These are phyloP conservation scores for Cercospora sp. DNA, from an alignment of 2,329 filamentous ascomycete species.

Conservation along the genomic window DNA sequence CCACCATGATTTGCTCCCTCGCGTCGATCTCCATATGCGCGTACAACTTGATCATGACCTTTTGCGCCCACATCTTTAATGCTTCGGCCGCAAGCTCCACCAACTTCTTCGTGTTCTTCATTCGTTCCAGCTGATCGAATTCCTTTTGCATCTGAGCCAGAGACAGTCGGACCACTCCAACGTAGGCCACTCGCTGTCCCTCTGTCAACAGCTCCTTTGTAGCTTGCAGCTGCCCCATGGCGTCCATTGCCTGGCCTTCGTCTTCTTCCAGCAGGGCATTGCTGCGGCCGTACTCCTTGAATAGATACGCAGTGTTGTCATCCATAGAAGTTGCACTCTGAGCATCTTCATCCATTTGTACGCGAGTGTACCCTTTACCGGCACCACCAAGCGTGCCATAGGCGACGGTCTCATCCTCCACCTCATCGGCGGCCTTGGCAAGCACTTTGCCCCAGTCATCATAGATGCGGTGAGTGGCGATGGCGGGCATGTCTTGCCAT, in stretches of 20 bases:
- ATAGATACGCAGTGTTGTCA: slow-evolving; percentile 93
- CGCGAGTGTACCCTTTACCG: slow-evolving; percentile 90
- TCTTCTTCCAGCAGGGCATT: slow-evolving; percentile 61
- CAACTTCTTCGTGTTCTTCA: slow-evolving; percentile 70
- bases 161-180: slow-evolving; percentile 80
- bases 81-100: slow-evolving; percentile 70
- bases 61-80: slow-evolving; percentile 94
- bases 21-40: slow-evolving; percentile 93
- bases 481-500: slow-evolving; percentile 96
- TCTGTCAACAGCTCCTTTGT: slow-evolving; percentile 95
- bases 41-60: slow-evolving; percentile 95
- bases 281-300: slow-evolving; percentile 69
- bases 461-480: slow-evolving; percentile 91
- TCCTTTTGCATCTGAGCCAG: slow-evolving; percentile 76
- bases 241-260: slow-evolving; percentile 76
- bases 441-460: slow-evolving; percentile 89
- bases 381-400: slow-evolving; percentile 83
- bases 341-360: slow-evolving; percentile 92
- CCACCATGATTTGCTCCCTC: slow-evolving; percentile 96
- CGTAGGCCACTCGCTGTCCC: slow-evolving; percentile 92
- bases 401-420: slow-evolving; percentile 66
- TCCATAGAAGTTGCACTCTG: slow-evolving; percentile 95
- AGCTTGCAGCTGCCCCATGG: slow-evolving; percentile 86
- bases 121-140: slow-evolving; percentile 61
- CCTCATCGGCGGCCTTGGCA: slow-evolving; percentile 72